A percentile compares a stretch with the other conserved stretches of the same genome.
Evolutionary conservation across 805 yeast genomes (phyloP).

Genomic region (Pichia californica): DNA sequence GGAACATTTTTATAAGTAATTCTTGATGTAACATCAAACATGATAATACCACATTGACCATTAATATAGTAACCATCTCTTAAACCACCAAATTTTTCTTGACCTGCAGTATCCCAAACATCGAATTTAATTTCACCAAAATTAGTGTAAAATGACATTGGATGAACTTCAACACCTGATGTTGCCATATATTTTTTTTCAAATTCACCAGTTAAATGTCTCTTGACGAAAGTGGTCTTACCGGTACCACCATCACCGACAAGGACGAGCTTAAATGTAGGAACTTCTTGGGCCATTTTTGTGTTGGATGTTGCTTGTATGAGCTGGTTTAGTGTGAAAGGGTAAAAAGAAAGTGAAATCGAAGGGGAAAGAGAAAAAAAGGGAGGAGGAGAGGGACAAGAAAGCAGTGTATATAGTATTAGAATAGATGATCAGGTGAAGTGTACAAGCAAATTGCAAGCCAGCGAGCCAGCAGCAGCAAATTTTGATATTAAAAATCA

Average conservation of each 20-base stretch:
- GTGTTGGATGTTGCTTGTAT: not conserved
- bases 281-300: conserved; percentile 54
- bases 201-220: conserved; percentile 99
- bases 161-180: conserved; percentile 99
- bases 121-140: conserved; percentile 98
- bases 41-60: conserved; percentile 99
- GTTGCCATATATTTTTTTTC: conserved; percentile 99
- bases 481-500: no score
- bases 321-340: not conserved
- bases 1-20: conserved; percentile 99
- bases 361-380: not conserved
- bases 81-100: conserved; percentile 98
- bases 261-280: conserved; percentile 95
- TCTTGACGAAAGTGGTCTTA: conserved; percentile 99
- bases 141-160: conserved; percentile 96
- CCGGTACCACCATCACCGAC: conserved; percentile 99
- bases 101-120: conserved; percentile 99
- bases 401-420: no score
- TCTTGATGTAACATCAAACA: conserved; percentile 99
- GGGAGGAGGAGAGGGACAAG: no score
- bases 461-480: no score
- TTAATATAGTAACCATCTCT: conserved; percentile 99
- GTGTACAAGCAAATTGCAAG: no score
- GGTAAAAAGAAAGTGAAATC: not conserved
- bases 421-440: no score